Evolutionary conservation across 495 filamentous ascomycete species (phyloP), one percentile per base, ranked within the genome.

Genomic region (Aspergillus baeticus): DNA sequence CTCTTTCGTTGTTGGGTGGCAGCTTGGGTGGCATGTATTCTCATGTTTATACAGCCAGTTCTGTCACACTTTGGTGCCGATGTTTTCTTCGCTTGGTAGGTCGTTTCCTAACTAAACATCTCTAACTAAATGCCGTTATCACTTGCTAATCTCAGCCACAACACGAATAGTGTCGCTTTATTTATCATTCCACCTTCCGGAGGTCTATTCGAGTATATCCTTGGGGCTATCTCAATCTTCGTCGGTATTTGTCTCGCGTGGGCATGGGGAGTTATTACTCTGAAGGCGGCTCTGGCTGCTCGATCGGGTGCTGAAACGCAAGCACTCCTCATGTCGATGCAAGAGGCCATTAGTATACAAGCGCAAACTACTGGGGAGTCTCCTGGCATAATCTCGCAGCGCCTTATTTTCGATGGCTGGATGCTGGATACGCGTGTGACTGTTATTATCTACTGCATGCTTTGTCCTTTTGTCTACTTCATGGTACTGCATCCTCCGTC

Each of bases 361-460:
- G 69, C 72, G n/a, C 75, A 77, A 59, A 46, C 63, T n/a, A 74
- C 47, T 7, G 61, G 61, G 2, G 67, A 66, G 10, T 74, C 75
- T 56, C 50, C 62, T 17, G 69, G 68, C 5, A 68, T 70, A 2
- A 59, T 64, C 10, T 37, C 59, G 3, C 20, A 69, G 51, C 36
- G 47, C 10, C 43, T 77, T 5, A 26, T 77, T 29, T 77, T 65
- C 33, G 54, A 65, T 15, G 74, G 74, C 4, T 68, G 54, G 23
- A 75, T 77, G 74, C 63, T 77, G 33, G 74, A 77, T 60, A 59
- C 69, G 18, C 71, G 74, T 6, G 71, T 77, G 1, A 63, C 71
- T 0, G 69, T 60, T 6, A 62, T 76, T 13, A 66, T 64, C 7
- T 74, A 65, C 44, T 73, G 64, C 22, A 53, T 76, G 3, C 62